These are phyloP conservation scores for Auriculariales sp. DNA, from an alignment of 768 basidiomycete species.

Conservation along the genomic window DNA sequence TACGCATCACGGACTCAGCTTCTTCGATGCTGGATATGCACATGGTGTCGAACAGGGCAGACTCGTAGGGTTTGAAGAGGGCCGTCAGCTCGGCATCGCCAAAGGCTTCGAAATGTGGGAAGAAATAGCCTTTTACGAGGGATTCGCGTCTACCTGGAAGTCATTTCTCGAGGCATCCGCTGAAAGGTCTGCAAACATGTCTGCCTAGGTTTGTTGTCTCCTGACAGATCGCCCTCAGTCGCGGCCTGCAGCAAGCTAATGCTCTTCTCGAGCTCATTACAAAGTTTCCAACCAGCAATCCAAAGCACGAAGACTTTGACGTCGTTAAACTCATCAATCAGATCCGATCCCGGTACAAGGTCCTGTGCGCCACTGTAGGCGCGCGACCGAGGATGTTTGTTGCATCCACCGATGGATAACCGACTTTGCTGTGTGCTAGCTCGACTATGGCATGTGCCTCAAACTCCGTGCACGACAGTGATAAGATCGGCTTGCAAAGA, in stretches of 20 bases:
- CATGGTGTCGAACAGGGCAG: slow-evolving; percentile 76
- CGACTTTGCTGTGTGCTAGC: too few relatives aligned
- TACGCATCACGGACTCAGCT: slow-evolving; percentile 26
- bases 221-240: slow-evolving; percentile 24
- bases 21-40: slow-evolving; percentile 64
- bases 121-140: slow-evolving; percentile 88
- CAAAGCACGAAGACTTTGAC: slow-evolving; percentile 40
- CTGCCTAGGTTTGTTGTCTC: not conserved
- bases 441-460: too few relatives aligned
- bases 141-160: slow-evolving; percentile 63
- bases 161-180: slow-evolving; percentile 11
- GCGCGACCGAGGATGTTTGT: slow-evolving; percentile 29
- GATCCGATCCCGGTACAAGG: slow-evolving; percentile 78
- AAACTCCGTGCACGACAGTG: too few relatives aligned
- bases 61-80: slow-evolving; percentile 84
- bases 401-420: not conserved
- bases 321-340: slow-evolving; percentile 64
- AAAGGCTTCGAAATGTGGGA: slow-evolving; percentile 97
- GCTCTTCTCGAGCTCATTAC: slow-evolving; percentile 57
- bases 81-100: slow-evolving; percentile 72
- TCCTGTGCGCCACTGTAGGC: slow-evolving; percentile 71
- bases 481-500: too few relatives aligned
- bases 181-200: too few relatives aligned
- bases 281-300: slow-evolving; percentile 68
- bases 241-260: slow-evolving; percentile 45